Percentiles rank a stretch among this genome's conserved stretches.
Conservation (phyloP, 2,329 filamentous ascomycete species). For the Pseudopithomyces chartarum region DNA sequence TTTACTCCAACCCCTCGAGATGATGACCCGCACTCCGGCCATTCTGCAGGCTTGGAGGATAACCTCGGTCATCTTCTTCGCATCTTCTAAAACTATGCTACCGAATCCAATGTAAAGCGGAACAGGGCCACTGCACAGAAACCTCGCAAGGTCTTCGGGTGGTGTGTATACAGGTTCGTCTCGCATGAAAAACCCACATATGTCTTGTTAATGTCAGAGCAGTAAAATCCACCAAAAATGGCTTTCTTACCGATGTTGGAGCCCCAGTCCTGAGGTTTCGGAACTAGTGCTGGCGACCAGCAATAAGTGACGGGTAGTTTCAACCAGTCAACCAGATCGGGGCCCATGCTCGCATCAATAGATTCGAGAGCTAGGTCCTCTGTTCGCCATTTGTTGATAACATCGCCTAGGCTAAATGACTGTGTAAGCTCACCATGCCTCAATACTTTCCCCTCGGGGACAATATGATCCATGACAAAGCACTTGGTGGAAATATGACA, state of each 20-base stretch:
- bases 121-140: conserved; percentile 55
- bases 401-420: conserved; percentile 39
- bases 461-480: too few species aligned
- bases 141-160: conserved; percentile 46
- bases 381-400: conserved; percentile 53
- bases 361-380: conserved; percentile 49
- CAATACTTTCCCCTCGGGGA: too few species aligned
- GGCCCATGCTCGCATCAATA: conserved; percentile 46
- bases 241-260: conserved; percentile 32
- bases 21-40: conserved; percentile 51
- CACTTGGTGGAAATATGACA: background rate
- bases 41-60: conserved; percentile 54
- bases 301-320: conserved; percentile 53
- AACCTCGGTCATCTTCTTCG: conserved; percentile 49
- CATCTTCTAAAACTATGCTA: conserved; percentile 60
- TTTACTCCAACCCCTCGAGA: conserved; percentile 61
- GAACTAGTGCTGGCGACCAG: conserved; percentile 50
- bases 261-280: conserved; percentile 28
- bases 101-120: conserved; percentile 64
- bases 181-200: conserved; percentile 55
- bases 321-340: conserved; percentile 44
- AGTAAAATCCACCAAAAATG: background rate
- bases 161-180: conserved; percentile 47
- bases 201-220: background rate
- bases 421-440: background rate